Evolutionary conservation across 768 basidiomycete species (phyloP).

Genomic region (Suillus fuscotomentosus): DNA sequence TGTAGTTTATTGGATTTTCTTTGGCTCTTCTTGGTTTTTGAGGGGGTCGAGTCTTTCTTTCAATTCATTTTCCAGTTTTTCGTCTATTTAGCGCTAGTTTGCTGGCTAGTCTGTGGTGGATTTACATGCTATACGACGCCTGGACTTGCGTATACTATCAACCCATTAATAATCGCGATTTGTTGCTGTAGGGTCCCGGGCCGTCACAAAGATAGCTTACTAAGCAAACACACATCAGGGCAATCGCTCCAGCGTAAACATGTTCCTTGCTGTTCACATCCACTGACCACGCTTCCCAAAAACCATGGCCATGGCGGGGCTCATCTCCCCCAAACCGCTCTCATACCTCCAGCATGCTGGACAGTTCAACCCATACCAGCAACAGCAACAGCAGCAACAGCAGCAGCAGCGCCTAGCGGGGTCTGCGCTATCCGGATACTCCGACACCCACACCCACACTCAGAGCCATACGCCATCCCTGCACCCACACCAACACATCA

Average conservation of each 20-base stretch:
- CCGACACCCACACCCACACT: slow-evolving; percentile 34
- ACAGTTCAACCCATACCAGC: slow-evolving; percentile 60
- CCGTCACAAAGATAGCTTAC: background rate
- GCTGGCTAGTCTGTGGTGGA: slow-evolving; percentile 2
- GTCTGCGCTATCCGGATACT: slow-evolving; percentile 41
- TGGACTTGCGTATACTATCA: slow-evolving; percentile 2
- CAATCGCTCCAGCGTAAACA: background rate
- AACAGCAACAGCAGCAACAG: slow-evolving; percentile 32
- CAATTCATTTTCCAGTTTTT: background rate
- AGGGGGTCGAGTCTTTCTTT: background rate
- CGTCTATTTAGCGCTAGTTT: background rate
- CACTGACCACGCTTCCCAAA: background rate
- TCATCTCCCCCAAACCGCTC: slow-evolving; percentile 60
- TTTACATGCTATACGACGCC: slow-evolving; percentile 1
- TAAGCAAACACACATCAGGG: background rate
- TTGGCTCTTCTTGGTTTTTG: background rate
- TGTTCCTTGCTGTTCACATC: background rate
- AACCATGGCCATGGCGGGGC: slow-evolving; percentile 49
- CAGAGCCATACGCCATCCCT: slow-evolving; percentile 47
- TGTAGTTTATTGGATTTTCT: background rate
- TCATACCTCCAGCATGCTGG: slow-evolving; percentile 63
- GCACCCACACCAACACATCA: slow-evolving; percentile 54
- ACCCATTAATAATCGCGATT: background rate
- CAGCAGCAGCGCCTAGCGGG: slow-evolving; percentile 25
- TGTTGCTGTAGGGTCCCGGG: background rate